Base-by-base conservation (phyloP, 2,329 filamentous ascomycete species). In the Cercospora canescens region DNA sequence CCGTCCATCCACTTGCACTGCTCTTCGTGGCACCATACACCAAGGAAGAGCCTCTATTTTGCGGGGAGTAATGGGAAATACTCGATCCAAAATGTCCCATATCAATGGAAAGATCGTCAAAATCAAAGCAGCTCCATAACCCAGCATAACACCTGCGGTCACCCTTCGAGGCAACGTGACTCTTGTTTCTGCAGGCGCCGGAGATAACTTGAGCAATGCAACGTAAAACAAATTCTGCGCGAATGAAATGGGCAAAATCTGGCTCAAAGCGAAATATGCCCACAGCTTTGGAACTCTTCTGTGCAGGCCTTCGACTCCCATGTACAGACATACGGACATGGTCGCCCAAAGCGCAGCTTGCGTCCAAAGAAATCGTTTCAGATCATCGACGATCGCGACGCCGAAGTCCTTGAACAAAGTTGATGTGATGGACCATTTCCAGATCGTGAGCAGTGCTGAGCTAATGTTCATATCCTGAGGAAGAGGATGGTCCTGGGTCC, bases 211-310 rank as follows among this genome's bases (percentile, higher is more conserved):
- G 21, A 76, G 63, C 12, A 76, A 54, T 9, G 74, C 73, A n/a
- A 77, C 48, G 57, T 74, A 76, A 65, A 78, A 75, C 9, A 78
- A 65, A 32, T 76, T 76, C 61, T 74, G 75, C 3, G 73, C 67
- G 61, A 77, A 78, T 1, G 75, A 76, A 9, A 76, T 73, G 1
- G 76, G 76, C 21, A 78, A 62, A 30, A 78, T 78, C 64, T 78
- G 75, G n/a, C 67, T 67, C 6, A 78, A 65, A n/a, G 64, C 70
- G 56, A 78, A 75, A 63, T 76, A 78, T 0, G 74, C 71, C 74
- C 74, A 76, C 4, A 77, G 69, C 6, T 70, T 60, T 5, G 75
- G 75, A 0, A 78, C 64, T 4, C 60, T 61, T n/a, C 64, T 63
- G n/a, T 66, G 67, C 63, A 26, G 52, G 72, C 74, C 76, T 70